A percentile compares a stretch with the other conserved stretches of the same genome.
Evolutionary conservation across 352 stramenopile genomes (phyloP).

Genomic region (Phytophthora sp.): DNA sequence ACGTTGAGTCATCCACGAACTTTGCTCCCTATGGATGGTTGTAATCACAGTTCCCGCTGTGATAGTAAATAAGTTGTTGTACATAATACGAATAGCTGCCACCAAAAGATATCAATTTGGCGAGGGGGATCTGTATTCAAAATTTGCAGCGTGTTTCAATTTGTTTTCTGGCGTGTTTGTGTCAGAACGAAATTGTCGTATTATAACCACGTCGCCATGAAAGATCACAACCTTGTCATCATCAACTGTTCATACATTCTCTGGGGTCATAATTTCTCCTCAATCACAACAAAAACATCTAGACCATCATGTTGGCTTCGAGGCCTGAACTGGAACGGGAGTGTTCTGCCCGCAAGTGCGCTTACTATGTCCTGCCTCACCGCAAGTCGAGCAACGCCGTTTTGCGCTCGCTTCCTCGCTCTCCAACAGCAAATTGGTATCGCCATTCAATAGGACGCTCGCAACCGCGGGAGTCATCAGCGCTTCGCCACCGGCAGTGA

Average conservation of each 20-base stretch:
- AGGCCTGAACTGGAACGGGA: neutral
- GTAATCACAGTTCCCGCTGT: too few relatives aligned
- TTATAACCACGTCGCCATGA: too few relatives aligned
- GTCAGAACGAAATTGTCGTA: too few relatives aligned
- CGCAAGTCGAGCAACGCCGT: constrained; percentile 35
- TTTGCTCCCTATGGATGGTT: too few relatives aligned
- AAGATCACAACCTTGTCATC: too few relatives aligned
- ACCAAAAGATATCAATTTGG: too few relatives aligned
- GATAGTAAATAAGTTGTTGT: too few relatives aligned
- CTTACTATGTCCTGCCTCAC: constrained; percentile 40
- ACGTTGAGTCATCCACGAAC: too few relatives aligned
- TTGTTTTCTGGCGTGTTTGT: too few relatives aligned
- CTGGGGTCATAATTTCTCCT: neutral
- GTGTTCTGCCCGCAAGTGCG: constrained; percentile 29
- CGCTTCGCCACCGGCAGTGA: constrained; percentile 9
- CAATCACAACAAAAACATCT: constrained; percentile 16
- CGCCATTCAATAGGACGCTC: constrained; percentile 9
- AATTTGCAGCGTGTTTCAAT: too few relatives aligned
- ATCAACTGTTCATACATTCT: neutral
- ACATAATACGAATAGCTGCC: too few relatives aligned
- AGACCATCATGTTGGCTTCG: constrained; percentile 25
- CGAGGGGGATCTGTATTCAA: too few relatives aligned
- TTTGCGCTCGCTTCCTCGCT: constrained; percentile 15
- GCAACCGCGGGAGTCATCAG: constrained; percentile 18
- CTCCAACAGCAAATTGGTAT: constrained; percentile 11